Conservation (phyloP, 202 grass and related monocot species). For the Setaria viridis region DNA sequence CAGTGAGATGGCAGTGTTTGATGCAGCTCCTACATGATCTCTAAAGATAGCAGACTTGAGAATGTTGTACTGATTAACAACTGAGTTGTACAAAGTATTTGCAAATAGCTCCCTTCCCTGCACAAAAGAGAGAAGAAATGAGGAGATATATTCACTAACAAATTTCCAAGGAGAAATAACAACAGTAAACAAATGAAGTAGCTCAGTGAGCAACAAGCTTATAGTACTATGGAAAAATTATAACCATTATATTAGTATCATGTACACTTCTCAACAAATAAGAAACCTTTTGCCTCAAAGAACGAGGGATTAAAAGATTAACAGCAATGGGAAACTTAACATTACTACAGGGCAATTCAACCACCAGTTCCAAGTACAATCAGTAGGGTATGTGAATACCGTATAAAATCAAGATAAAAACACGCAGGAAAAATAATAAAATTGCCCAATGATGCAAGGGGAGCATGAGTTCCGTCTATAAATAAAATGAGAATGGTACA, state of each 20-base stretch:
- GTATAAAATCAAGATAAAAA: conserved; percentile 14
- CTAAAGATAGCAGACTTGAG: conserved; percentile 83
- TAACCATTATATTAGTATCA: background rate
- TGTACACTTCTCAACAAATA: background rate
- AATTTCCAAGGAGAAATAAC: background rate
- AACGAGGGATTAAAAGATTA: conserved; percentile 15
- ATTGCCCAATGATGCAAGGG: background rate
- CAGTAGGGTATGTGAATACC: background rate
- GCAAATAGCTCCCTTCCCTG: conserved; percentile 79
- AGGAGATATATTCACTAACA: conserved; percentile 10
- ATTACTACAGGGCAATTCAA: conserved; percentile 20
- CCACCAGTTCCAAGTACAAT: background rate
- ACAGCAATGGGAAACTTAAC: conserved; percentile 23
- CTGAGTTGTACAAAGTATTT: conserved; percentile 65
- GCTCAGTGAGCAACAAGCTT: background rate
- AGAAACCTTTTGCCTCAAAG: background rate
- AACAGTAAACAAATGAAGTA: background rate
- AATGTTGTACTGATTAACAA: conserved; percentile 74
- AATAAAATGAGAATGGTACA: background rate
- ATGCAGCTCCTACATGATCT: conserved; percentile 54
- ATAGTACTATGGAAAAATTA: conserved; percentile 32
- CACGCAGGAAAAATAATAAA: background rate
- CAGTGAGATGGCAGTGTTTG: conserved; percentile 63
- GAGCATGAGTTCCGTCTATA: background rate
- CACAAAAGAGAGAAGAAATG: conserved; percentile 36